phyloP scores from a whole-genome alignment of 2,329 filamentous ascomycete genomes.

The Monosporascus sp. region DNA sequence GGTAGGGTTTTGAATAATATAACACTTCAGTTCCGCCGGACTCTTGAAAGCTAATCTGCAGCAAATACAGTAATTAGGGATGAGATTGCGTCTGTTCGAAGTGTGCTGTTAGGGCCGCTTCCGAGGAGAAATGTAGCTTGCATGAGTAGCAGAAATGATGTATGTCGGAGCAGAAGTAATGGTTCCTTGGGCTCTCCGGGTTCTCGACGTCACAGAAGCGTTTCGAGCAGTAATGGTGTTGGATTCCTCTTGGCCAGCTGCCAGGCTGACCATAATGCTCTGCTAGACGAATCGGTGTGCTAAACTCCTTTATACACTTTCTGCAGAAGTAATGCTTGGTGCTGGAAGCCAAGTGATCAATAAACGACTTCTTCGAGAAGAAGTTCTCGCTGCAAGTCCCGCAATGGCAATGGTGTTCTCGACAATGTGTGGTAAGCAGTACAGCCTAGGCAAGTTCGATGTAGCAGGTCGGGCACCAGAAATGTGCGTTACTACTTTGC shows the following conservation, averaged over 20 bases:
- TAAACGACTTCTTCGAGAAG: not conserved
- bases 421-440: not conserved
- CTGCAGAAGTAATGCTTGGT: constrained; percentile 4
- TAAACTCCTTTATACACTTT: constrained; percentile 1
- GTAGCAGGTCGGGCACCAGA: constrained; percentile 8
- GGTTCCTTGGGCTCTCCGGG: not conserved
- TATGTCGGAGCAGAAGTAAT: constrained; percentile 1
- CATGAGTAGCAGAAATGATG: constrained; percentile 2
- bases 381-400: not conserved
- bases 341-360: not conserved
- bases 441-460: constrained; percentile 1
- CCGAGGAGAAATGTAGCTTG: not conserved
- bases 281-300: not conserved
- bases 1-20: not conserved
- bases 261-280: not conserved
- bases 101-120: not conserved
- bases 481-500: not conserved
- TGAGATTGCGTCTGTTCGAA: not conserved
- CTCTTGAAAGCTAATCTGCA: constrained; percentile 1
- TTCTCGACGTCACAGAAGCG: not conserved
- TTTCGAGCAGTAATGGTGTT: not conserved
- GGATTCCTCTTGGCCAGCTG: not conserved
- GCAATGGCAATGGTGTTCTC: not conserved
- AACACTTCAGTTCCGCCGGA: not conserved
- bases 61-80: not conserved